Conservation (phyloP, 768 basidiomycete species). For the Termitomyces sp. region DNA sequence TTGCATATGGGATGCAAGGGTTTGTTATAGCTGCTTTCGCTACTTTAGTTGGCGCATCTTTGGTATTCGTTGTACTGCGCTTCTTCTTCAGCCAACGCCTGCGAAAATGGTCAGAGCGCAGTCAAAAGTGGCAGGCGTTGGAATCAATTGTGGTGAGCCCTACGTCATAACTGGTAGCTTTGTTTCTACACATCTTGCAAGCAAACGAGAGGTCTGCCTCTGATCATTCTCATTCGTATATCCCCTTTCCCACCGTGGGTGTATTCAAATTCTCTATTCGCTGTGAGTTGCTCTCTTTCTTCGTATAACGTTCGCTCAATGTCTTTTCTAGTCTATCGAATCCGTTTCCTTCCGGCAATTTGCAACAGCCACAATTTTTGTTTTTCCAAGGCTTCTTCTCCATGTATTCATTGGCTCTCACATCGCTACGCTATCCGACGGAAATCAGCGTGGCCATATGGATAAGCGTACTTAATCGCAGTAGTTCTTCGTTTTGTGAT, state of each 20-base stretch:
- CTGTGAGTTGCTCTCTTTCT: conserved; percentile 38
- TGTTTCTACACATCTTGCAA: conserved; percentile 20
- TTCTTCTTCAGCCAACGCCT: conserved; percentile 51
- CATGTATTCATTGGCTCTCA: conserved; percentile 77
- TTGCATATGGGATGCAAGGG: conserved; percentile 78
- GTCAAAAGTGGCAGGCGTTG: conserved; percentile 73
- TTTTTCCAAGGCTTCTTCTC: conserved; percentile 66
- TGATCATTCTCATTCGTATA: conserved; percentile 76
- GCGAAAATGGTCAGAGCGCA: conserved; percentile 53
- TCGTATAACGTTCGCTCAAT: neutral
- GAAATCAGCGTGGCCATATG: conserved; percentile 68
- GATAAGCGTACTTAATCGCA: conserved; percentile 51
- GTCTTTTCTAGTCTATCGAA: conserved; percentile 53
- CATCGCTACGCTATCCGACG: conserved; percentile 71
- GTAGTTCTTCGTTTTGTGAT: neutral
- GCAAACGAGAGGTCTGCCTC: conserved; percentile 72
- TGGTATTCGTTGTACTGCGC: conserved; percentile 58
- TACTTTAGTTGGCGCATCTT: conserved; percentile 58
- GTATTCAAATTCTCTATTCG: conserved; percentile 77
- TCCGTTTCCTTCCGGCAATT: conserved; percentile 75
- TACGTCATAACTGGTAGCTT: neutral
- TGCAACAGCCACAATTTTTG: conserved; percentile 61
- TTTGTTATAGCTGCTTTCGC: conserved; percentile 58
- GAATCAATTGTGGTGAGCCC: conserved; percentile 67
- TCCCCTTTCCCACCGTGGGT: conserved; percentile 87